phyloP scores from a whole-genome alignment of 2,329 filamentous ascomycete species.

The Calonectria ilicicola region DNA sequence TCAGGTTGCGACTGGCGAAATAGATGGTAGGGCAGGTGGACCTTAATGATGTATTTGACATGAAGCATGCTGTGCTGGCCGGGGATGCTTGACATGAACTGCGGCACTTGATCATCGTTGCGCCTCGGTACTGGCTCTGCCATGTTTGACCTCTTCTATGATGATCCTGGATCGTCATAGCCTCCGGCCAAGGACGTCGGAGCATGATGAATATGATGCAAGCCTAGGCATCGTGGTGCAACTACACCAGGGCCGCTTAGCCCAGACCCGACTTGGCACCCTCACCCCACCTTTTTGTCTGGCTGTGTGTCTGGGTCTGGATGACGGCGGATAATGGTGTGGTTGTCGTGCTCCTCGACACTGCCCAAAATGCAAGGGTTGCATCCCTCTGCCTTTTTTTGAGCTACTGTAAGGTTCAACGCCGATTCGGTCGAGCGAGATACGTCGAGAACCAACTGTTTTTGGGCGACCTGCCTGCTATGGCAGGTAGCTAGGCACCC shows the following conservation, averaged over 20 bases:
- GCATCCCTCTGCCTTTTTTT: constrained; percentile 9
- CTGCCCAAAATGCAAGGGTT: constrained; percentile 1
- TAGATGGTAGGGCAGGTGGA: constrained; percentile 26
- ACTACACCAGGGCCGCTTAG: constrained; percentile 23
- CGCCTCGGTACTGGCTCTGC: neutral
- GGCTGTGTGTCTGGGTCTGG: constrained; percentile 16
- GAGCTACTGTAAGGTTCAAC: constrained; percentile 29
- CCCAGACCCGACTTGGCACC: constrained; percentile 27
- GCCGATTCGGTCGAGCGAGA: constrained; percentile 8
- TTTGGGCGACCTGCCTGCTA: neutral
- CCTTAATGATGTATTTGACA: constrained; percentile 37
- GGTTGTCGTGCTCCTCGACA: constrained; percentile 22
- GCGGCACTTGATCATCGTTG: constrained; percentile 9
- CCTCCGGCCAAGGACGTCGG: constrained; percentile 27
- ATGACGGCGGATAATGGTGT: constrained; percentile 28
- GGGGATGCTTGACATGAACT: constrained; percentile 25
- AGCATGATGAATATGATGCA: constrained; percentile 34
- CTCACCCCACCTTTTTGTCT: constrained; percentile 30
- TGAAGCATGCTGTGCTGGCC: constrained; percentile 19
- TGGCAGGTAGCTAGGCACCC: neutral
- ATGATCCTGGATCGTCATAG: constrained; percentile 33
- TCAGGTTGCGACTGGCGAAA: neutral
- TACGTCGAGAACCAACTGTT: neutral
- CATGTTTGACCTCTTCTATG: constrained; percentile 28
- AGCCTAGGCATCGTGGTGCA: constrained; percentile 34